Evolutionary conservation across 805 yeast genomes (phyloP).

Genomic region (Candida insectalens): DNA sequence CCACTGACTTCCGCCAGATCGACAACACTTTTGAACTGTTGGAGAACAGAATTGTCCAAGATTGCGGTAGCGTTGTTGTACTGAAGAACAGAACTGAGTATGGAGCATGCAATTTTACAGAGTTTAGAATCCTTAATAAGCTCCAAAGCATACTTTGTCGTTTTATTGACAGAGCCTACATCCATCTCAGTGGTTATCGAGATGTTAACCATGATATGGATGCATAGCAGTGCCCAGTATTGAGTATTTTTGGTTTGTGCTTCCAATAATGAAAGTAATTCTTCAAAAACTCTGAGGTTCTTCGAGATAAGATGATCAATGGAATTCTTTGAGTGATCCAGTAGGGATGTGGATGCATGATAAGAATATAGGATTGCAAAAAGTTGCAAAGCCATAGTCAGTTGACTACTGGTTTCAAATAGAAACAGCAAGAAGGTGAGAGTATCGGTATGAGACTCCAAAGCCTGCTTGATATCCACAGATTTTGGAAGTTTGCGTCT

Average conservation of each 20-base stretch:
- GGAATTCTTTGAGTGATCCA: too few species aligned
- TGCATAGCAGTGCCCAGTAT: background rate
- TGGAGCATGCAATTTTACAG: constrained; percentile 23
- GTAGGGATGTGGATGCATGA: too few species aligned
- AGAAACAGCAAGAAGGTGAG: background rate
- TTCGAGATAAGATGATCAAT: too few species aligned
- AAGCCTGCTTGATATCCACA: too few species aligned
- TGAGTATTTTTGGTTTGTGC: too few species aligned
- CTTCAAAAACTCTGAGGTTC: too few species aligned
- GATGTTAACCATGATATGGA: background rate
- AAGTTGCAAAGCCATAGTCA: too few species aligned
- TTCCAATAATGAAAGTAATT: too few species aligned
- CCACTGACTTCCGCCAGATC: constrained; percentile 55
- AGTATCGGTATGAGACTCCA: too few species aligned
- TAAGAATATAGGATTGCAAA: too few species aligned
- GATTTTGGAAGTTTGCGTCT: too few species aligned
- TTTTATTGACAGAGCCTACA: background rate
- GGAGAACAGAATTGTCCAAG: constrained; percentile 32
- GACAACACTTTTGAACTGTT: constrained; percentile 38
- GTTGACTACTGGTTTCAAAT: background rate
- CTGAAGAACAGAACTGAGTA: constrained; percentile 15
- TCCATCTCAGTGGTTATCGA: background rate
- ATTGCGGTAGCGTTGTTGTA: background rate
- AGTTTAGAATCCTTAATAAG: constrained; percentile 24
- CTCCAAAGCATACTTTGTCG: constrained; percentile 22